phyloP scores from a whole-genome alignment of 2,329 filamentous ascomycete genomes.

The Zymoseptoria tritici region DNA sequence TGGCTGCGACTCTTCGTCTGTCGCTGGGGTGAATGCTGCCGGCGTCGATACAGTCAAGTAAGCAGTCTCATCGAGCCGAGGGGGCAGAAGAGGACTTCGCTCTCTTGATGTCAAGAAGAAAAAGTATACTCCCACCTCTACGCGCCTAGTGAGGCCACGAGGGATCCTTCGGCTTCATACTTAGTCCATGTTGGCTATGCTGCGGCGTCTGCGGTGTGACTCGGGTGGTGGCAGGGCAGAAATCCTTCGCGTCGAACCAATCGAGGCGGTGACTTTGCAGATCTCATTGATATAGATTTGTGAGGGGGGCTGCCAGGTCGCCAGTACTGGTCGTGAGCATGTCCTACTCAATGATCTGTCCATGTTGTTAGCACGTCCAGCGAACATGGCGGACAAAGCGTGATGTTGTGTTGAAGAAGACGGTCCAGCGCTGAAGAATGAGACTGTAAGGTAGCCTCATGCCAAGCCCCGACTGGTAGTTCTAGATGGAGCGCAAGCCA shows the following conservation, averaged over 20 bases:
- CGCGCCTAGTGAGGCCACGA: background rate
- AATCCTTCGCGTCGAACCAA: background rate
- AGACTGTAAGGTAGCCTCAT: background rate
- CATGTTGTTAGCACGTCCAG: background rate
- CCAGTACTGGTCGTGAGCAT: no score
- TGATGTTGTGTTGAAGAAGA: no score
- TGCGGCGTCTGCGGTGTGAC: background rate
- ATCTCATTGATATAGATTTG: no score
- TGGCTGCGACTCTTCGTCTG: background rate
- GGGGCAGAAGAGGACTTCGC: background rate
- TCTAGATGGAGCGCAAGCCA: background rate
- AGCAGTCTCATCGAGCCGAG: background rate
- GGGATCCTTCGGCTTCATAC: background rate
- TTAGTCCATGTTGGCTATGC: background rate
- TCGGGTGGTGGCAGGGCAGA: background rate
- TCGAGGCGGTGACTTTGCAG: no score
- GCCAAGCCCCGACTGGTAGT: background rate
- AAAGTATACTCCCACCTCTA: background rate
- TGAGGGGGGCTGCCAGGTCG: no score
- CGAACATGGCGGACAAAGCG: background rate
- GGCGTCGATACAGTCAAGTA: background rate
- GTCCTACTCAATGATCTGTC: background rate
- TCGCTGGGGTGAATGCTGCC: background rate
- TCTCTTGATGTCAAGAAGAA: background rate
- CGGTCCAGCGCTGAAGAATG: background rate